A percentile compares a stretch with the other conserved stretches of the same genome.
These are phyloP conservation scores for Phytophthora agathidicida DNA, from an alignment of 352 stramenopile species.

Conservation along the genomic window DNA sequence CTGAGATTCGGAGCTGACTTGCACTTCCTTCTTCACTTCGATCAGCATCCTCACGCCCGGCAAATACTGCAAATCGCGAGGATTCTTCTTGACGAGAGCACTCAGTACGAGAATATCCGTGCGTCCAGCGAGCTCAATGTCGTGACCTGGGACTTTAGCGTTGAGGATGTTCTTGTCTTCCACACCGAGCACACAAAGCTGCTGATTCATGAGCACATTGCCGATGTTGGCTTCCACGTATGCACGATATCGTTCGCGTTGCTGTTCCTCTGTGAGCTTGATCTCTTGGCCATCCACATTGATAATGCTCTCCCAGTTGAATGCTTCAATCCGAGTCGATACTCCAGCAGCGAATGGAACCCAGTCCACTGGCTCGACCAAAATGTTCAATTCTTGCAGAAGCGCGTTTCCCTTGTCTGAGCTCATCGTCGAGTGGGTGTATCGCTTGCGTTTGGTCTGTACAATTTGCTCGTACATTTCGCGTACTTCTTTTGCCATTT, in stretches of 20 bases:
- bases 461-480: too few relatives aligned
- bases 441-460: too few relatives aligned
- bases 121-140: conserved; percentile 42
- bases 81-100: conserved; percentile 21
- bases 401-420: too few relatives aligned
- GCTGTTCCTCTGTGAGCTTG: conserved; percentile 31
- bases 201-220: conserved; percentile 25
- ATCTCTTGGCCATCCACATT: neutral
- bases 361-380: too few relatives aligned
- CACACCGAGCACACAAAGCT: conserved; percentile 44
- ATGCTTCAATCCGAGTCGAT: too few relatives aligned
- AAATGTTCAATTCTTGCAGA: too few relatives aligned
- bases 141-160: conserved; percentile 31
- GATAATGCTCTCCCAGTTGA: neutral
- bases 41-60: too few relatives aligned
- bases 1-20: conserved; percentile 34
- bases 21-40: conserved; percentile 35
- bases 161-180: conserved; percentile 43
- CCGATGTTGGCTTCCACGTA: conserved; percentile 47
- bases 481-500: too few relatives aligned
- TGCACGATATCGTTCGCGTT: conserved; percentile 29
- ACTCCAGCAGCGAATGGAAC: too few relatives aligned
- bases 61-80: conserved; percentile 23
- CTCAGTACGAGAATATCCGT: conserved; percentile 53
- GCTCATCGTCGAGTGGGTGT: too few relatives aligned